Evolutionary conservation across 2,329 filamentous ascomycete species (phyloP), one percentile per base, ranked within the genome.

Genomic region (Colletotrichum costaricense): DNA sequence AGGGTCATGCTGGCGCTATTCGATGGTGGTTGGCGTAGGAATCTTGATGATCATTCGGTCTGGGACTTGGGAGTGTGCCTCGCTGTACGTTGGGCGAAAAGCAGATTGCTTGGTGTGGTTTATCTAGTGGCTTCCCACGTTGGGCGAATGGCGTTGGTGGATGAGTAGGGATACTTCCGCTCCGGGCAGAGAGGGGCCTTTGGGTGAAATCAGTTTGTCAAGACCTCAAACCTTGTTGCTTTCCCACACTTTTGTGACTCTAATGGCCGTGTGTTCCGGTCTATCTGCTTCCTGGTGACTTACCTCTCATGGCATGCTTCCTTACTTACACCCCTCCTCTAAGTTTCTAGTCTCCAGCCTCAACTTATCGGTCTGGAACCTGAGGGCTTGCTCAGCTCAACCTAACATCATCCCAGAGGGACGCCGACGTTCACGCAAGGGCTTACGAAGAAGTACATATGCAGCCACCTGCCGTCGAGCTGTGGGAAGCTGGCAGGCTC

Each of bases 91-190:
- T 16, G 33, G 52, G 49, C 7, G 14, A 16, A 16, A 22, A 52
- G 49, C 16, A 35, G 60, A n/a, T 3, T 33, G 16, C 49, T n/a
- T 30, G 26, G 24, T 35, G 16, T 63, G 46, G 35, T 52, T 33
- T 28, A 22, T 22, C 26, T 35, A 49, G 42, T 35, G 26, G 11
- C 38, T 26, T 38, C 30, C 62, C n/a, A 24, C 12, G 14, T 63
- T 24, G n/a, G 62, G 62, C 49, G 62, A 55, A 64, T 30, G 46
- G 62, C 49, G 49, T 64, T 64, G 62, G 46, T 63, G 5, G 19
- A 35, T 24, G 58, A 28, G 28, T 19, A 52, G 5, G 26, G 19
- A 6, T 42, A 8, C 22, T 19, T 1, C 4, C 22, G 24, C 3
- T 4, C 4, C 11, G 8, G 57, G 57, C 57, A 5, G 22, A 5